Conservation (phyloP, 257 asterid genomes). For the Fraxinus cuspidata region DNA sequence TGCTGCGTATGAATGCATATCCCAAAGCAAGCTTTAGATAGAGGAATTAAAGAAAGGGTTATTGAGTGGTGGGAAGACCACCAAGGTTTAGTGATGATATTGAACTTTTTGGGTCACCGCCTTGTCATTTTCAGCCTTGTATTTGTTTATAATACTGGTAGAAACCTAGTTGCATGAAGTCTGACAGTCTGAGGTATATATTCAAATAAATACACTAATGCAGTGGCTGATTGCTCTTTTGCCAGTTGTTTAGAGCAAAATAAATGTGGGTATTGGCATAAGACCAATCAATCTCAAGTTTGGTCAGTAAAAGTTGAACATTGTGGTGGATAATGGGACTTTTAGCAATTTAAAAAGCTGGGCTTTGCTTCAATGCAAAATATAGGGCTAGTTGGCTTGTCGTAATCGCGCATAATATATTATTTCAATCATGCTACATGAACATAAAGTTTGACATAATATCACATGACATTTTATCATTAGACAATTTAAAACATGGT, state of each 20-base stretch:
- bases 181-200: constrained; percentile 12
- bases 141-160: not conserved
- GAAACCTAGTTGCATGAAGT: not conserved
- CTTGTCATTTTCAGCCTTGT: constrained; percentile 18
- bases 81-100: not conserved
- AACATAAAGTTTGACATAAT: too few relatives aligned
- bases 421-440: too few relatives aligned
- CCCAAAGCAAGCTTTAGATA: not conserved
- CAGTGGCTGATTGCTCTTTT: not conserved
- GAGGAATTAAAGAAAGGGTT: not conserved
- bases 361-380: not conserved
- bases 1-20: not conserved
- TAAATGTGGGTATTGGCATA: not conserved
- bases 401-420: not conserved
- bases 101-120: not conserved
- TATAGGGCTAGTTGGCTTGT: not conserved
- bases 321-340: not conserved
- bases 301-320: not conserved
- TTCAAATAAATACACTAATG: not conserved
- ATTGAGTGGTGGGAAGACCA: constrained; percentile 2
- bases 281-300: not conserved
- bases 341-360: not conserved
- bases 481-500: too few relatives aligned
- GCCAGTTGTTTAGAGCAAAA: not conserved
- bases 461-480: too few relatives aligned